Evolutionary conservation across 2,329 filamentous ascomycete genomes (phyloP).

Genomic region (Pyrenophora seminiperda): DNA sequence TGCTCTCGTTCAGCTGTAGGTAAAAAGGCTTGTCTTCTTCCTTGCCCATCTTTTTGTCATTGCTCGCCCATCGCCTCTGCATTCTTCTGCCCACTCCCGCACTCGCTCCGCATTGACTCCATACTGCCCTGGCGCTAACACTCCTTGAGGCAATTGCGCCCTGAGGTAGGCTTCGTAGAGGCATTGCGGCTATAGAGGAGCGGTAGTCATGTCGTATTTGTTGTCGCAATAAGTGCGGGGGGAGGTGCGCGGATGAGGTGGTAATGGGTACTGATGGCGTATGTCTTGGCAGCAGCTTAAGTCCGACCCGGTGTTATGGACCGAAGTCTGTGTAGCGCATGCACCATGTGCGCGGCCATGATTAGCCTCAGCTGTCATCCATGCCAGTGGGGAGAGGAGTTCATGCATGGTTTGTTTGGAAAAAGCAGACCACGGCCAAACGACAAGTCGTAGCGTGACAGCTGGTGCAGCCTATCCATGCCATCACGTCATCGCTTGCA

Average conservation of each 20-base stretch:
- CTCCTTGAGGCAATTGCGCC: constrained; percentile 29
- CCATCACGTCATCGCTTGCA: not conserved
- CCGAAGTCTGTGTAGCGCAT: constrained; percentile 5
- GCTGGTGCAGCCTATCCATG: not conserved
- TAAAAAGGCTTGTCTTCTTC: constrained; percentile 58
- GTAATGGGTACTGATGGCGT: constrained; percentile 8
- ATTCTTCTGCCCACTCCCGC: constrained; percentile 20
- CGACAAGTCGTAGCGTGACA: not conserved
- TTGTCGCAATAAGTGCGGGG: constrained; percentile 16
- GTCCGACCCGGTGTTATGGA: constrained; percentile 8
- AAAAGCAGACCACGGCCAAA: not conserved
- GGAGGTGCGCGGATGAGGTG: constrained; percentile 6
- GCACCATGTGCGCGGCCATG: not conserved
- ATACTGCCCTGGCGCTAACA: constrained; percentile 9
- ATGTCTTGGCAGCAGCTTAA: constrained; percentile 8
- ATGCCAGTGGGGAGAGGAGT: constrained; percentile 1
- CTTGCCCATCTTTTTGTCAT: constrained; percentile 22
- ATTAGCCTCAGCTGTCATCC: not conserved
- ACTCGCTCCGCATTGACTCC: constrained; percentile 12
- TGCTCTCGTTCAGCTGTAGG: constrained; percentile 66
- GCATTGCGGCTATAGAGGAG: constrained; percentile 34
- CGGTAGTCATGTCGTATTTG: constrained; percentile 22
- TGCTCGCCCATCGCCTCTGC: constrained; percentile 47
- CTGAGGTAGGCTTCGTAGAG: constrained; percentile 34
- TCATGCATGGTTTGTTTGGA: constrained; percentile 9